phyloP scores from a whole-genome alignment of 441 rosid genomes.

The Caryocar brasiliense region DNA sequence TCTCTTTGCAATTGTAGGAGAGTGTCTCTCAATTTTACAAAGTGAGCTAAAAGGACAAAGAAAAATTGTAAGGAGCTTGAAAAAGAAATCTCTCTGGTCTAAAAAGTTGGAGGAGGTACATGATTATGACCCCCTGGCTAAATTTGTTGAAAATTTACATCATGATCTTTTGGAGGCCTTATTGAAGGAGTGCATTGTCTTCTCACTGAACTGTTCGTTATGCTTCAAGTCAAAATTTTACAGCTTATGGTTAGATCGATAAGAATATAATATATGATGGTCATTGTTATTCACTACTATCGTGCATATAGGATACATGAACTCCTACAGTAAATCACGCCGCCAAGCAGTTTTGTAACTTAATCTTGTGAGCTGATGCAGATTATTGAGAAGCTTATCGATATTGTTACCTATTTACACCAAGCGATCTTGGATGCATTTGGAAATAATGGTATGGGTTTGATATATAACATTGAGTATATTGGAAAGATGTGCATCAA shows the following conservation, averaged over 20 bases:
- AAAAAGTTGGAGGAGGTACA: slow-evolving; percentile 62
- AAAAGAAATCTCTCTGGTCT: slow-evolving; percentile 64
- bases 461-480: too few species aligned
- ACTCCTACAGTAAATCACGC: neutral
- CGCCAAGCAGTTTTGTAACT: neutral
- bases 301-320: neutral
- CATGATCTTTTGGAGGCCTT: neutral
- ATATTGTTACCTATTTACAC: slow-evolving; percentile 60
- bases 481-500: slow-evolving; percentile 1
- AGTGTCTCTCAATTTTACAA: slow-evolving; percentile 44
- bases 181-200: neutral
- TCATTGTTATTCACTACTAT: neutral
- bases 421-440: slow-evolving; percentile 71
- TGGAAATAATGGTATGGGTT: slow-evolving; percentile 42
- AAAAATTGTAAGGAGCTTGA: slow-evolving; percentile 58
- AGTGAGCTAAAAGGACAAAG: slow-evolving; percentile 65
- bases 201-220: too few species aligned
- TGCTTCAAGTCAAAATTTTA: too few species aligned
- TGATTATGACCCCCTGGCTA: slow-evolving; percentile 5
- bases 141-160: neutral
- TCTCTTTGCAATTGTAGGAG: slow-evolving; percentile 42
- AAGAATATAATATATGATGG: too few species aligned
- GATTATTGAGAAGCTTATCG: slow-evolving; percentile 79
- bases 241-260: too few species aligned
- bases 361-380: slow-evolving; percentile 26